Evolutionary conservation across 768 basidiomycete species (phyloP).

Genomic region (Tephrocybe sp.): DNA sequence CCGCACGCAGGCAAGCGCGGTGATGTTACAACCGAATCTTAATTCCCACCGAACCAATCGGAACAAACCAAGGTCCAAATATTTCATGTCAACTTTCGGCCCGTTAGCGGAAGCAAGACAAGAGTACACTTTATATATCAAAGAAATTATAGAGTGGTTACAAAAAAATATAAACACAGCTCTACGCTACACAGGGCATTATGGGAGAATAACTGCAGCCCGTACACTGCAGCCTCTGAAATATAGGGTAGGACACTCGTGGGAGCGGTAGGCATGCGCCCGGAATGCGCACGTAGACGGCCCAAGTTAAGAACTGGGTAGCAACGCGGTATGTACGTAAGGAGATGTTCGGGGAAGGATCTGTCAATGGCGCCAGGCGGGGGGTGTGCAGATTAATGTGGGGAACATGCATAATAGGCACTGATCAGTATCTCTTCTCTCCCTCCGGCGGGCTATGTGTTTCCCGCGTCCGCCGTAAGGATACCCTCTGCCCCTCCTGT

Average conservation of each 20-base stretch:
- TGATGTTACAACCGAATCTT: conserved; percentile 44
- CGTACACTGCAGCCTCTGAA: conserved; percentile 15
- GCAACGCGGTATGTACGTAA: conserved; percentile 51
- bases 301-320: conserved; percentile 42
- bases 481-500: conserved; percentile 22
- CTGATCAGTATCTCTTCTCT: conserved; percentile 27
- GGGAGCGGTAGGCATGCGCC: conserved; percentile 49
- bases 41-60: conserved; percentile 67
- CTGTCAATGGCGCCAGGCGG: conserved; percentile 31
- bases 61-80: conserved; percentile 43
- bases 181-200: conserved; percentile 15
- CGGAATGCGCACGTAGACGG: conserved; percentile 41
- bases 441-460: conserved; percentile 30
- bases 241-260: conserved; percentile 39
- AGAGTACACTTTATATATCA: too few species aligned
- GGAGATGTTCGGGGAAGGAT: conserved; percentile 33
- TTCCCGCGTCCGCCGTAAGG: conserved; percentile 14
- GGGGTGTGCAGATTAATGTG: conserved; percentile 37
- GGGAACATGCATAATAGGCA: conserved; percentile 28
- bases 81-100: conserved; percentile 18
- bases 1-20: conserved; percentile 67
- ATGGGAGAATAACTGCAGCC: conserved; percentile 11
- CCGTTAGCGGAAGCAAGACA: conserved; percentile 10
- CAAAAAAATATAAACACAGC: conserved; percentile 19
- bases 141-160: too few species aligned